Percentiles rank a stretch among this genome's conserved stretches.
phyloP scores from a whole-genome alignment of 768 basidiomycete genomes.

The Exsudoporus frostii region DNA sequence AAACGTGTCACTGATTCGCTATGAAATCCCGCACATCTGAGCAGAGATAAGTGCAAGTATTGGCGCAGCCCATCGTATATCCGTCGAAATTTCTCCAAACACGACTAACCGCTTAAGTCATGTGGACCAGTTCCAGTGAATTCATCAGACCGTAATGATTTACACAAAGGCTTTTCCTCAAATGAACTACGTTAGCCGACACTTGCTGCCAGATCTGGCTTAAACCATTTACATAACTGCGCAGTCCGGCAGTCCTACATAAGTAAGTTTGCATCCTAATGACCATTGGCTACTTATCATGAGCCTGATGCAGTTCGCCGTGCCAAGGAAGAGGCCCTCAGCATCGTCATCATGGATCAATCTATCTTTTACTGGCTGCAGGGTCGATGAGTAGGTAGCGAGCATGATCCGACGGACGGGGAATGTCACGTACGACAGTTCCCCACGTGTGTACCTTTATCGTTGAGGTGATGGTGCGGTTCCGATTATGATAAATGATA shows the following conservation, averaged over 20 bases:
- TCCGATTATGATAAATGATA: conserved; percentile 4
- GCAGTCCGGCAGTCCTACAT: background rate
- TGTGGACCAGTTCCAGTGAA: background rate
- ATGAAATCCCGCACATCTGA: background rate
- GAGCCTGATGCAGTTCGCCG: background rate
- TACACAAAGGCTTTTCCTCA: background rate
- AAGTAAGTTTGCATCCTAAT: background rate
- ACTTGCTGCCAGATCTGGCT: background rate
- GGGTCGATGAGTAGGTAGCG: background rate
- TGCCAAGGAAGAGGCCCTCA: background rate
- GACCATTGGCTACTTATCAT: background rate
- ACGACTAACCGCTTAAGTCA: background rate
- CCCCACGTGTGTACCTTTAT: background rate
- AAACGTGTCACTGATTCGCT: background rate
- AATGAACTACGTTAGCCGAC: background rate
- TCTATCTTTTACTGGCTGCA: background rate
- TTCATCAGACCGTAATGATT: background rate
- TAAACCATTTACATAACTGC: background rate
- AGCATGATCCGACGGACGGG: conserved; percentile 5
- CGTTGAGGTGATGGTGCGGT: conserved; percentile 1
- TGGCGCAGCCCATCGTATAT: background rate
- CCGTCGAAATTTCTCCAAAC: background rate
- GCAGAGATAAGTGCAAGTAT: background rate
- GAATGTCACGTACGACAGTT: background rate
- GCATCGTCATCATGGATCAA: background rate